phyloP scores from a whole-genome alignment of 192 early-diverging fungal species.

The Chytriomyces sp. region DNA sequence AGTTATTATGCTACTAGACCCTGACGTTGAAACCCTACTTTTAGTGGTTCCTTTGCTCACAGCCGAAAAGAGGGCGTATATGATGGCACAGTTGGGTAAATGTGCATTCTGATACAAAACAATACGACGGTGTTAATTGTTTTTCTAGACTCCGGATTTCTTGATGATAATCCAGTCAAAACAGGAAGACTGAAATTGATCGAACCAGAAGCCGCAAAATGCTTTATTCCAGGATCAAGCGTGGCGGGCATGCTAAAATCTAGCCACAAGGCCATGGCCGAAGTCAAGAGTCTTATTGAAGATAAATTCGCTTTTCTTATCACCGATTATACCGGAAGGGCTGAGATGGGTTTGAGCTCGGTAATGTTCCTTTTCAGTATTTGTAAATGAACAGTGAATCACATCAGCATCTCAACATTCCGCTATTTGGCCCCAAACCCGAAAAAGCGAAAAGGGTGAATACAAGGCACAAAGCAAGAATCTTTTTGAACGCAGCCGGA shows the following conservation, averaged over 20 bases:
- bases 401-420: conserved; percentile 14
- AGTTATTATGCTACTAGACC: conserved; percentile 11
- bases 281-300: conserved; percentile 23
- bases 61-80: conserved; percentile 23
- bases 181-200: conserved; percentile 25
- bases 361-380: not conserved
- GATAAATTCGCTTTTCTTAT: conserved; percentile 11
- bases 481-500: conserved; percentile 27
- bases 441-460: conserved; percentile 15
- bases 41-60: conserved; percentile 21
- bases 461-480: conserved; percentile 29
- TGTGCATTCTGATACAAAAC: not conserved
- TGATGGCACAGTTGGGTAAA: conserved; percentile 22
- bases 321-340: conserved; percentile 17
- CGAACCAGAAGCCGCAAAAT: conserved; percentile 9
- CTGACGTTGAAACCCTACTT: not conserved
- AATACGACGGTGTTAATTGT: not conserved
- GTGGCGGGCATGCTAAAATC: conserved; percentile 17
- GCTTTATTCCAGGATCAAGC: conserved; percentile 16
- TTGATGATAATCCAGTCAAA: conserved; percentile 21
- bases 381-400: not conserved
- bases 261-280: conserved; percentile 10
- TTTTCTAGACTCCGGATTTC: conserved; percentile 19
- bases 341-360: conserved; percentile 31
- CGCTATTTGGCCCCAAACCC: conserved; percentile 21